phyloP scores from a whole-genome alignment of 108 stramenopile species.

The Discostella stelligeroides region DNA sequence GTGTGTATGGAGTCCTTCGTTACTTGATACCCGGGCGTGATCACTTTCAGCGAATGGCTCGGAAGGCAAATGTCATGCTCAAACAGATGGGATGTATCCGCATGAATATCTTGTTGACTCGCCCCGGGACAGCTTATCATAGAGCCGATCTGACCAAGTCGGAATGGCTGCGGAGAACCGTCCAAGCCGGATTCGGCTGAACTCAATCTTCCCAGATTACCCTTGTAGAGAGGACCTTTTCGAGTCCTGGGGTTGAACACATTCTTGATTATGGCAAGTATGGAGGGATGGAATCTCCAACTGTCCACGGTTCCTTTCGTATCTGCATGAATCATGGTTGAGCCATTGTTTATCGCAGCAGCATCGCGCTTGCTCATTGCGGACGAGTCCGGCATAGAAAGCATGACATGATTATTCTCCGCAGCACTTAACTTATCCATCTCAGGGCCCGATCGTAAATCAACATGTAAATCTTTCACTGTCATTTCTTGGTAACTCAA shows the following conservation, averaged over 20 bases:
- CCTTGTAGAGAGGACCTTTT: conserved; percentile 49
- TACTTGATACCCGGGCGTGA: conserved; percentile 59
- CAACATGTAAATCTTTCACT: conserved; percentile 85
- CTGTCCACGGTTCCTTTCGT: conserved; percentile 13
- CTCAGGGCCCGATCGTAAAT: conserved; percentile 69
- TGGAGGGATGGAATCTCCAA: conserved; percentile 64
- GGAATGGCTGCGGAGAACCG: conserved; percentile 73
- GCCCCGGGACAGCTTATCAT: conserved; percentile 80
- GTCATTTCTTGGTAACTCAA: conserved; percentile 76
- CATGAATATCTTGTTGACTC: conserved; percentile 87
- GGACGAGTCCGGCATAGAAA: no score
- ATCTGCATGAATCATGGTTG: conserved; percentile 36
- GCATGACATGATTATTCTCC: conserved; percentile 13
- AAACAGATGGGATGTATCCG: conserved; percentile 89
- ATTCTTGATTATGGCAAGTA: conserved; percentile 62
- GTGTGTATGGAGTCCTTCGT: conserved; percentile 21
- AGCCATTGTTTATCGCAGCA: conserved; percentile 11
- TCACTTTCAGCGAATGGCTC: conserved; percentile 86
- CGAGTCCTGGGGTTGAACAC: conserved; percentile 77
- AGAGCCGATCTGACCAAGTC: conserved; percentile 79
- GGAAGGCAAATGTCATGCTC: conserved; percentile 69
- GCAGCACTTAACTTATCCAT: conserved; percentile 41
- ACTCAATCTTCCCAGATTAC: conserved; percentile 85
- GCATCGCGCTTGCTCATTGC: no score
- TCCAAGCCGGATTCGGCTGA: conserved; percentile 84